Evolutionary conservation across 345 rosid species (phyloP).

Genomic region (Gossypium mustelinum): DNA sequence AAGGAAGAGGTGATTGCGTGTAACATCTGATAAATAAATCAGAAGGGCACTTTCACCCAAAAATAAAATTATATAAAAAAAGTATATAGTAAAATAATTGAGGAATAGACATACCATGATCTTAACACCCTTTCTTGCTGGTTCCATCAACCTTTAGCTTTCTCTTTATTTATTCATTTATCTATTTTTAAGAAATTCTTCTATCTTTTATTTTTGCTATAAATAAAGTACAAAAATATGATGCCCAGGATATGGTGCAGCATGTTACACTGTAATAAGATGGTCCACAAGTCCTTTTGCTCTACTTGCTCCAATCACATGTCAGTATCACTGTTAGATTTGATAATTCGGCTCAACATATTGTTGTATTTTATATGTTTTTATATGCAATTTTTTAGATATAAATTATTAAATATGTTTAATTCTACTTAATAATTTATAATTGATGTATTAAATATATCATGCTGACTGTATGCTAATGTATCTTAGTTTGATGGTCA

Average conservation of each 20-base stretch:
- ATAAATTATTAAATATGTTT: no score
- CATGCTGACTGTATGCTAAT: no score
- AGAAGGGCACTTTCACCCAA: not conserved
- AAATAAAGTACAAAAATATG: conserved; percentile 6
- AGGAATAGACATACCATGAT: conserved; percentile 29
- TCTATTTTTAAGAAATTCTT: not conserved
- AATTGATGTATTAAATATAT: no score
- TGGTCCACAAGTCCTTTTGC: conserved; percentile 23
- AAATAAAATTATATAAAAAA: not conserved
- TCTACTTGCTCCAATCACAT: conserved; percentile 15
- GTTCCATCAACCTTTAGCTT: conserved; percentile 17
- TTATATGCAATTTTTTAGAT: no score
- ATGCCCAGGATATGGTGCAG: conserved; percentile 22
- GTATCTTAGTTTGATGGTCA: no score
- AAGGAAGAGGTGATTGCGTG: conserved; percentile 11
- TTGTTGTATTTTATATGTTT: not conserved
- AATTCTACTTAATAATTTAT: no score
- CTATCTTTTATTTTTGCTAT: not conserved
- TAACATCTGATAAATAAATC: conserved; percentile 14
- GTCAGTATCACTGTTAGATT: conserved; percentile 16
- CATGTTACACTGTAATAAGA: conserved; percentile 21
- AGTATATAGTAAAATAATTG: conserved; percentile 16
- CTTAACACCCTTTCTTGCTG: conserved; percentile 21
- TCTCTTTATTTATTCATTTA: not conserved
- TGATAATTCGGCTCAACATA: not conserved